These are phyloP conservation scores for Telopea speciosissima DNA, from an alignment of 177 flowering plant genomes.

Conservation along the genomic window DNA sequence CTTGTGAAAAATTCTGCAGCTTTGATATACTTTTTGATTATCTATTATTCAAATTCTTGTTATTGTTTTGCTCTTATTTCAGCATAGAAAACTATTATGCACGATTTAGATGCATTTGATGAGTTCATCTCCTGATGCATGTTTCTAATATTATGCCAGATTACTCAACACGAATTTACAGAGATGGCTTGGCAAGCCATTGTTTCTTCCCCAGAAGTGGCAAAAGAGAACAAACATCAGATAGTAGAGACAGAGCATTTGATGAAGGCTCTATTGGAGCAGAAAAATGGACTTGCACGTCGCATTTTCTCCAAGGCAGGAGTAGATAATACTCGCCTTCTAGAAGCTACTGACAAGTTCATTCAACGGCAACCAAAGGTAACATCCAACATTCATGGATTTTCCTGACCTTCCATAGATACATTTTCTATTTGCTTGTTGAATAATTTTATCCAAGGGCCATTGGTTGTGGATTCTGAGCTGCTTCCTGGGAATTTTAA, in stretches of 20 bases:
- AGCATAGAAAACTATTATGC: neutral
- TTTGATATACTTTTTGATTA: neutral
- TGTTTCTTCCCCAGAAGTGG: constrained; percentile 90
- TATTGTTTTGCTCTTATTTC: neutral
- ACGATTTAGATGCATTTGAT: neutral
- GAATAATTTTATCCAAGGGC: neutral
- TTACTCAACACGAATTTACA: constrained; percentile 93
- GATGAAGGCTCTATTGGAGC: constrained; percentile 91
- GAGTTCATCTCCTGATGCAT: neutral
- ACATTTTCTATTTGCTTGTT: neutral
- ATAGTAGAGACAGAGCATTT: constrained; percentile 98
- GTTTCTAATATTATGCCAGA: constrained; percentile 33
- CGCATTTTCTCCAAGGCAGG: constrained; percentile 84
- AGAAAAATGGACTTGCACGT: constrained; percentile 97
- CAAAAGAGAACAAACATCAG: constrained; percentile 93
- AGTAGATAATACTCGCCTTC: constrained; percentile 80
- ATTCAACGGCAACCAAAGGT: constrained; percentile 96
- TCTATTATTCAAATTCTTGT: neutral
- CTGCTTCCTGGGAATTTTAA: no score
- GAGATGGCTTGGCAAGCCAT: constrained; percentile 99
- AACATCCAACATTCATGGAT: neutral
- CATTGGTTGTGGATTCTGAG: neutral
- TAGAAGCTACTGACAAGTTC: constrained; percentile 83
- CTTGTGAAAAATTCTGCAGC: neutral
- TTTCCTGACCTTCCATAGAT: neutral